Evolutionary conservation across 2,329 filamentous ascomycete species (phyloP), one percentile per base, ranked within the genome.

Genomic region (Penicillium sp.): DNA sequence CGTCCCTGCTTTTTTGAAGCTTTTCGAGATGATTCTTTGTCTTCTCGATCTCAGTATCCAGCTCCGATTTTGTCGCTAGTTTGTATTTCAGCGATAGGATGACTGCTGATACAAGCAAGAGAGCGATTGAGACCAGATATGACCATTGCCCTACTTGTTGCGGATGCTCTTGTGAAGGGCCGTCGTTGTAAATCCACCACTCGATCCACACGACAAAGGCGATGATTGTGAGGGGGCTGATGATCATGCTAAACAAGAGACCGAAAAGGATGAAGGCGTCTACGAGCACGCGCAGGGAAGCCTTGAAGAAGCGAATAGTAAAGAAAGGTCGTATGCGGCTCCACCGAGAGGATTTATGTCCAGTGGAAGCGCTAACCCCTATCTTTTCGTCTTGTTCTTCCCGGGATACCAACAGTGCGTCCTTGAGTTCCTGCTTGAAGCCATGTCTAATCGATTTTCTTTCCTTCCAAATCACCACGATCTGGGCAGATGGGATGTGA

Each of bases 191-290:
- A 8, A 70, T 69, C 49, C 62, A 68, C 47, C 58, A 66, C 45
- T 70, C 68, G n/a, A 66, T 65, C 66, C 67, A 70, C 7, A 56
- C 52, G 1, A 70, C 62, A 43, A 70, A 70, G 0, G 65, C 68
- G 7, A 70, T 57, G 1, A 64, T 60, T 0, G 66, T 69, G 0
- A 70, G 45, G 0, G 67, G 68, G 12, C 65, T 69, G 28, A 67
- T 48, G 8, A 70, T 56, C 51, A 70, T 67, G 44, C 65, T 69
- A 12, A 69, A 61, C 0, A 63, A 1, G 0, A 67, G 44, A 0
- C 62, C 60, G 4, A 59, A 51, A 0, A 67, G 54, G 6, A 66
- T 59, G 0, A 42, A 18, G 0, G 54, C 28, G 5, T 67, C 65
- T 1, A 54, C 29, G 1, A 54, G 4, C 0, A 61, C 44, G 9